Evolutionary conservation across 1,139 yeast species (phyloP).

Genomic region (Meyerozyma smithsonii): DNA sequence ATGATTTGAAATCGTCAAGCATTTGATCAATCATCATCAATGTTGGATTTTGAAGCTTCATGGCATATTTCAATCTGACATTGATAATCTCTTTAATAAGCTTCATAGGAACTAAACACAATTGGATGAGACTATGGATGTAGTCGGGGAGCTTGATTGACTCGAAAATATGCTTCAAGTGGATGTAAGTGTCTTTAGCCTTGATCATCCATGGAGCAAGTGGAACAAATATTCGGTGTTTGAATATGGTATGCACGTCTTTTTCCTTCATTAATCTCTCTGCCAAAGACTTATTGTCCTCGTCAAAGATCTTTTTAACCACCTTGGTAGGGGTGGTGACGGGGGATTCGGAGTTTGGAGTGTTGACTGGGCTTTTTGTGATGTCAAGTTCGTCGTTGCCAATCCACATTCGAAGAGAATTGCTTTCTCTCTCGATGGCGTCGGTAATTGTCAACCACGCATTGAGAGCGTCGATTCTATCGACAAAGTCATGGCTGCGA

Average conservation of each 20-base stretch:
- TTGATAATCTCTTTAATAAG: constrained; percentile 77
- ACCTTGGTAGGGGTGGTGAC: constrained; percentile 24
- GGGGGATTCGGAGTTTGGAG: constrained; percentile 10
- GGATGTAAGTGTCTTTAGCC: constrained; percentile 67
- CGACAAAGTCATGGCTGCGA: constrained; percentile 58
- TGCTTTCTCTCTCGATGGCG: constrained; percentile 59
- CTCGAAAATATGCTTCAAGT: constrained; percentile 58
- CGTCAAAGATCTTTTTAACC: constrained; percentile 46
- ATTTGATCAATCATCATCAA: constrained; percentile 96
- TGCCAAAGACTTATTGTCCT: constrained; percentile 65
- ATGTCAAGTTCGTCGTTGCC: constrained; percentile 78
- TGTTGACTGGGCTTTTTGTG: constrained; percentile 28
- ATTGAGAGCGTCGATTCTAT: constrained; percentile 68
- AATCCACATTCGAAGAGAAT: constrained; percentile 61
- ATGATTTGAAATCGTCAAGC: constrained; percentile 78
- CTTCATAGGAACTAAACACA: constrained; percentile 74
- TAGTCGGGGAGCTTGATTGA: constrained; percentile 74
- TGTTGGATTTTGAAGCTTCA: constrained; percentile 77
- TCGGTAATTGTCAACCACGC: constrained; percentile 81
- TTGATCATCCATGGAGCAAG: constrained; percentile 73
- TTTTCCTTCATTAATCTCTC: constrained; percentile 84
- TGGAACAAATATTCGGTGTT: constrained; percentile 53
- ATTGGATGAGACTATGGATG: constrained; percentile 58
- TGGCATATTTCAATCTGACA: constrained; percentile 73
- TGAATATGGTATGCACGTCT: constrained; percentile 67